Conservation (phyloP, 75 land plant genomes). For the Picea glauca region DNA sequence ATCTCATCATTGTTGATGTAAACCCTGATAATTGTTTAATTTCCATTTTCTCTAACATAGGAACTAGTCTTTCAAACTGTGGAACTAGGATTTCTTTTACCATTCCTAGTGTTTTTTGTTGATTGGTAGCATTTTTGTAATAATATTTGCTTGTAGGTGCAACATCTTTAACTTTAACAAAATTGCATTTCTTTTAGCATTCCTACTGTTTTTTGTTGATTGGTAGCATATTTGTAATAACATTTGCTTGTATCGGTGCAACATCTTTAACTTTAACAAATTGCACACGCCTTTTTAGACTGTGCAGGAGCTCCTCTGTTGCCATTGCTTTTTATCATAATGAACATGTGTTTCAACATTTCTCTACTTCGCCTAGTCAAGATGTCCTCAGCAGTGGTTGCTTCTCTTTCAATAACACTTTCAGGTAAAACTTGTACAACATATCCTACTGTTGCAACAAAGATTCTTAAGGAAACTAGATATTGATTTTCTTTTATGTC, state of each 20-base stretch:
- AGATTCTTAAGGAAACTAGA: neutral
- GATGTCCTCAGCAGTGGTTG: conserved; percentile 86
- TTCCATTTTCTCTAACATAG: neutral
- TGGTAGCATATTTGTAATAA: neutral
- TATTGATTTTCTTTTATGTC: neutral
- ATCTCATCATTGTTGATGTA: neutral
- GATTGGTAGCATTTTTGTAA: neutral
- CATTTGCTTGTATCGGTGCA: neutral
- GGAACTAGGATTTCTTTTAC: neutral
- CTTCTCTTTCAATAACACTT: conserved; percentile 78
- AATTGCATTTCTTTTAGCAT: neutral
- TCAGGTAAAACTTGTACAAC: conserved; percentile 40
- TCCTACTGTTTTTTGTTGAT: too few relatives aligned
- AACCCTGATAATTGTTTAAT: neutral
- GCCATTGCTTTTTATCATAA: conserved; percentile 67
- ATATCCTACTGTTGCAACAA: neutral
- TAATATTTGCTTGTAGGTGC: neutral
- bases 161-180: neutral
- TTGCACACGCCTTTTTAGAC: conserved; percentile 26
- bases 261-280: neutral
- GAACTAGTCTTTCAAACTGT: neutral
- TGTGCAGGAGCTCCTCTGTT: conserved; percentile 87
- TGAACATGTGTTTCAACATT: conserved; percentile 89
- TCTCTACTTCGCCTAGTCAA: conserved; percentile 78
- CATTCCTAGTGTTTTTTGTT: conserved; percentile 3